Evolutionary conservation across 768 basidiomycete genomes (phyloP).

Genomic region (Amanita fuliginea): DNA sequence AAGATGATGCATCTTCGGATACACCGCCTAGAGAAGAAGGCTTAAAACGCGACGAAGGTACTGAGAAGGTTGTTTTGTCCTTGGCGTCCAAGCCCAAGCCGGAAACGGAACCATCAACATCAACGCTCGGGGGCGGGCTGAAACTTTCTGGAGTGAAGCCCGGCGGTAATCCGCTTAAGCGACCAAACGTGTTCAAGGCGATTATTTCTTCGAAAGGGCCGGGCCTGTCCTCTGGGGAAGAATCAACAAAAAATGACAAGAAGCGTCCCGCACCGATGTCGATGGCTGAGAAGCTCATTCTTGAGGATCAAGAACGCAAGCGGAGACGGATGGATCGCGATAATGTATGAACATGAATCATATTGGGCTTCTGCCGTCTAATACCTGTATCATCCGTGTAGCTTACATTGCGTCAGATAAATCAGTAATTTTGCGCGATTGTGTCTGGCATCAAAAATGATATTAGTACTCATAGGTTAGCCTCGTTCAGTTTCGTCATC

Average conservation of each 20-base stretch:
- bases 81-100: slow-evolving; percentile 45
- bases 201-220: slow-evolving; percentile 19
- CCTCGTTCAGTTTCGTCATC: no score
- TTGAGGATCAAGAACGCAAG: slow-evolving; percentile 89
- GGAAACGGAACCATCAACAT: slow-evolving; percentile 18
- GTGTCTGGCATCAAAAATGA: no score
- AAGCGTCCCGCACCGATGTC: slow-evolving; percentile 61
- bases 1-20: slow-evolving; percentile 21
- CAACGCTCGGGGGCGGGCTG: slow-evolving; percentile 29
- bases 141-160: slow-evolving; percentile 58
- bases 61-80: slow-evolving; percentile 68
- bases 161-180: slow-evolving; percentile 54
- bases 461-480: no score
- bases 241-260: slow-evolving; percentile 46
- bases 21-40: slow-evolving; percentile 41
- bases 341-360: slow-evolving; percentile 15
- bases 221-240: slow-evolving; percentile 18
- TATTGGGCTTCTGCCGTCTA: background rate
- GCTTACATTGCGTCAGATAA: background rate
- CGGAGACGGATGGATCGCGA: slow-evolving; percentile 61
- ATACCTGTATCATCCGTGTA: background rate
- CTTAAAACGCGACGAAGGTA: slow-evolving; percentile 60
- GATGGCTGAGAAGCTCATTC: slow-evolving; percentile 76
- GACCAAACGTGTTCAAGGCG: slow-evolving; percentile 65
- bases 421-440: no score